A percentile compares a stretch with the other conserved stretches of the same genome.
Evolutionary conservation across 176 grass and related monocot genomes (phyloP).

Genomic region (Oryza longistaminata): DNA sequence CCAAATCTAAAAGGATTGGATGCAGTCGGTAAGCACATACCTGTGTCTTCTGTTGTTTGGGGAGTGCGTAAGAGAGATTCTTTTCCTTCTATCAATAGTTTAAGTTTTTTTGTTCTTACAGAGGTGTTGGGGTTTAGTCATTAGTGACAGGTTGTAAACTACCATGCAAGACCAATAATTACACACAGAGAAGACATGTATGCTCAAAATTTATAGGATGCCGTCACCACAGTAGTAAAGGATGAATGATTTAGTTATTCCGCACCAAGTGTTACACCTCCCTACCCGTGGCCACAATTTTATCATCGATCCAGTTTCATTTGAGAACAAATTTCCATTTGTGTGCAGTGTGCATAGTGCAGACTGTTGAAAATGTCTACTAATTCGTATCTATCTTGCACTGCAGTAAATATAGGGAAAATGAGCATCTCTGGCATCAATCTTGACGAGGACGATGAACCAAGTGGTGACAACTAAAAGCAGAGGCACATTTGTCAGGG

Average conservation of each 20-base stretch:
- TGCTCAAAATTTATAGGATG: neutral
- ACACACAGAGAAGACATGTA: neutral
- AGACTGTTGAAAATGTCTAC: conserved; percentile 2
- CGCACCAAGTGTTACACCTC: neutral
- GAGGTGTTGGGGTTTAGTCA: neutral
- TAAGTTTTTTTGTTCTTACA: neutral
- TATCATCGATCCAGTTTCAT: neutral
- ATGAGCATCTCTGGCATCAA: conserved; percentile 79
- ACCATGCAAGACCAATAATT: neutral
- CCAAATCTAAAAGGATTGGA: conserved; percentile 70
- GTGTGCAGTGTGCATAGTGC: neutral
- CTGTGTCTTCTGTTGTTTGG: neutral
- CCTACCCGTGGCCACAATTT: neutral
- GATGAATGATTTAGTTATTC: neutral
- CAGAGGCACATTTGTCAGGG: neutral
- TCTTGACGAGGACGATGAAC: conserved; percentile 59
- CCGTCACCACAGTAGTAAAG: neutral
- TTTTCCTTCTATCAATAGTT: neutral
- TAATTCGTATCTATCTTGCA: neutral
- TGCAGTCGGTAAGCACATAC: conserved; percentile 73
- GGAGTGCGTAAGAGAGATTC: neutral
- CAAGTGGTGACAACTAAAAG: conserved; percentile 46
- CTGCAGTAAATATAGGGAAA: conserved; percentile 80
- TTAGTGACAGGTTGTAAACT: neutral
- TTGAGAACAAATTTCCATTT: neutral